phyloP scores from a whole-genome alignment of 805 yeast species.

The Ogataea pilisensis region DNA sequence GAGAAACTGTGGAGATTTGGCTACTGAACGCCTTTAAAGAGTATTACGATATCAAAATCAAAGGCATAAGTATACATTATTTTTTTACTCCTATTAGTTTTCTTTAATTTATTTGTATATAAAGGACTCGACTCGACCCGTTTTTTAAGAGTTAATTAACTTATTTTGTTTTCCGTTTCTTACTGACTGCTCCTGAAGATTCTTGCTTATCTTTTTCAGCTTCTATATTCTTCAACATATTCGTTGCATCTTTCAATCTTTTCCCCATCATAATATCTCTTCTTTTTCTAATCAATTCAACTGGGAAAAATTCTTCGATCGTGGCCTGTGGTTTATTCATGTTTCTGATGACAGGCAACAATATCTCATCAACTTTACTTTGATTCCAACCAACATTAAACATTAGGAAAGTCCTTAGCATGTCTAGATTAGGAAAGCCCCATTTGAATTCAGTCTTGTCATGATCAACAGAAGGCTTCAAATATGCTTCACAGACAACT shows the following conservation, averaged over 20 bases:
- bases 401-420: conserved; percentile 65
- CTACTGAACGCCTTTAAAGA: conserved; percentile 12
- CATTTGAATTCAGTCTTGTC: conserved; percentile 77
- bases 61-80: too few relatives aligned
- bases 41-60: too few relatives aligned
- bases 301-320: conserved; percentile 65
- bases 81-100: too few relatives aligned
- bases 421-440: conserved; percentile 88
- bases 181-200: neutral
- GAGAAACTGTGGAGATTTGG: conserved; percentile 35
- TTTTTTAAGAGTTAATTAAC: neutral
- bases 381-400: conserved; percentile 76
- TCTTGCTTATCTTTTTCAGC: conserved; percentile 3
- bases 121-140: too few relatives aligned
- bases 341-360: conserved; percentile 80
- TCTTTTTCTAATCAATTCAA: conserved; percentile 44
- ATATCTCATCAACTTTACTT: conserved; percentile 70
- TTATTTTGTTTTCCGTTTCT: conserved; percentile 3
- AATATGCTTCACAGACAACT: conserved; percentile 68
- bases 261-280: conserved; percentile 52
- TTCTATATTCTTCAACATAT: conserved; percentile 34
- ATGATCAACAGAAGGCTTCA: conserved; percentile 76
- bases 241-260: conserved; percentile 56
- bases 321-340: conserved; percentile 68
- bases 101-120: too few relatives aligned